phyloP scores from a whole-genome alignment of 1,284 basidiomycete genomes.

The Stereum hirsutum region DNA sequence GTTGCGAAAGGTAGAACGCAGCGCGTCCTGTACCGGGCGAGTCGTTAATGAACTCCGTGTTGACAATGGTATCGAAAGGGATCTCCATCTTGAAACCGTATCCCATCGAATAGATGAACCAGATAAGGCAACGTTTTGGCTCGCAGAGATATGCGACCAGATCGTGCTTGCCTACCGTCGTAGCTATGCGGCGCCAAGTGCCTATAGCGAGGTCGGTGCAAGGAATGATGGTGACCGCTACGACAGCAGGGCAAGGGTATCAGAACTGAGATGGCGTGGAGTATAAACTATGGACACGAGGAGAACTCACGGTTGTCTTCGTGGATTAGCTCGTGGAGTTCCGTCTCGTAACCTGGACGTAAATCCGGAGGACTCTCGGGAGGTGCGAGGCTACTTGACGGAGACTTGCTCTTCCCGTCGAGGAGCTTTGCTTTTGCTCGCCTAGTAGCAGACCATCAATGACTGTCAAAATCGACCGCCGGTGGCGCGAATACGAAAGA shows the following conservation, averaged over 20 bases:
- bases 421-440: slow-evolving; percentile 73
- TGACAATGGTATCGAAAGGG: slow-evolving; percentile 52
- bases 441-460: slow-evolving; percentile 24
- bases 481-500: not conserved
- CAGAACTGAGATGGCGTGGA: not conserved
- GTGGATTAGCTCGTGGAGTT: slow-evolving; percentile 56
- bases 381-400: slow-evolving; percentile 22
- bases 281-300: not conserved
- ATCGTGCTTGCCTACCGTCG: slow-evolving; percentile 44
- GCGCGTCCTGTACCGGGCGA: slow-evolving; percentile 49
- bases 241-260: not conserved
- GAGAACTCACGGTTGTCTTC: slow-evolving; percentile 60
- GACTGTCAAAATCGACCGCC: not conserved
- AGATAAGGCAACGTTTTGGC: slow-evolving; percentile 50
- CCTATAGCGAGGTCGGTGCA: slow-evolving; percentile 68
- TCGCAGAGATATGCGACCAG: slow-evolving; percentile 69
- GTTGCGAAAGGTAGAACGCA: slow-evolving; percentile 50
- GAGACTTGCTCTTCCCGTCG: slow-evolving; percentile 42
- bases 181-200: slow-evolving; percentile 65
- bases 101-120: slow-evolving; percentile 68
- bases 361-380: slow-evolving; percentile 45
- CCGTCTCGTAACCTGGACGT: slow-evolving; percentile 42
- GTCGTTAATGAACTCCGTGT: slow-evolving; percentile 46
- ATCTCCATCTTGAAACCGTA: slow-evolving; percentile 78
- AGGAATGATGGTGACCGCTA: slow-evolving; percentile 67